Evolutionary conservation across 2,329 filamentous ascomycete genomes (phyloP).

Genomic region (Nigrospora sphaerica): DNA sequence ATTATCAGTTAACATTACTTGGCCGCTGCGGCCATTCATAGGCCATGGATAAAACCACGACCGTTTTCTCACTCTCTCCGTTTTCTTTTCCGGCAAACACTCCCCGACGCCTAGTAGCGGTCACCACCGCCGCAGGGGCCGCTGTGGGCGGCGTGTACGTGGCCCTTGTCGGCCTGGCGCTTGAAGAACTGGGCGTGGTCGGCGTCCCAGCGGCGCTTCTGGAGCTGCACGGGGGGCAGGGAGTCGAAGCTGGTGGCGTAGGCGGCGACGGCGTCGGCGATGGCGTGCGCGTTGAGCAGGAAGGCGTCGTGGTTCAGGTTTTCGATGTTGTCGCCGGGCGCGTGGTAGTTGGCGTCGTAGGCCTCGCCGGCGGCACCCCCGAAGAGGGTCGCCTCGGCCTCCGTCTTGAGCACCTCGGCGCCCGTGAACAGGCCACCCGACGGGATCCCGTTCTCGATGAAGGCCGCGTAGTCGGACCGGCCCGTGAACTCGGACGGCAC

Average conservation of each 20-base stretch:
- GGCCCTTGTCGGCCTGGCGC: not conserved
- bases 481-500: conserved; percentile 49
- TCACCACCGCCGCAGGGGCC: too few species aligned
- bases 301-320: conserved; percentile 22
- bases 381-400: conserved; percentile 44
- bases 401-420: conserved; percentile 51
- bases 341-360: conserved; percentile 23
- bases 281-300: conserved; percentile 18
- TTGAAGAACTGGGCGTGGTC: conserved; percentile 1
- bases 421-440: conserved; percentile 53
- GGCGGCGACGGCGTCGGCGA: conserved; percentile 7
- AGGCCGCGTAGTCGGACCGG: conserved; percentile 51
- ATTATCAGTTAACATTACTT: too few species aligned
- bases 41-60: too few species aligned
- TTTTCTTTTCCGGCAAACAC: too few species aligned
- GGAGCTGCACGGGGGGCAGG: conserved; percentile 1
- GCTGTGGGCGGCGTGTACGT: too few species aligned
- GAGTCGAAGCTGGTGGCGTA: conserved; percentile 2
- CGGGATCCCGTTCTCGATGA: conserved; percentile 49
- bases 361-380: conserved; percentile 41
- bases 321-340: conserved; percentile 23
- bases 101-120: too few species aligned
- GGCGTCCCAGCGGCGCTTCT: conserved; percentile 3
- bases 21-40: too few species aligned
- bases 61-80: too few species aligned